These are phyloP conservation scores for Eucalyptus marginata DNA, from an alignment of 345 rosid genomes.

Conservation along the genomic window DNA sequence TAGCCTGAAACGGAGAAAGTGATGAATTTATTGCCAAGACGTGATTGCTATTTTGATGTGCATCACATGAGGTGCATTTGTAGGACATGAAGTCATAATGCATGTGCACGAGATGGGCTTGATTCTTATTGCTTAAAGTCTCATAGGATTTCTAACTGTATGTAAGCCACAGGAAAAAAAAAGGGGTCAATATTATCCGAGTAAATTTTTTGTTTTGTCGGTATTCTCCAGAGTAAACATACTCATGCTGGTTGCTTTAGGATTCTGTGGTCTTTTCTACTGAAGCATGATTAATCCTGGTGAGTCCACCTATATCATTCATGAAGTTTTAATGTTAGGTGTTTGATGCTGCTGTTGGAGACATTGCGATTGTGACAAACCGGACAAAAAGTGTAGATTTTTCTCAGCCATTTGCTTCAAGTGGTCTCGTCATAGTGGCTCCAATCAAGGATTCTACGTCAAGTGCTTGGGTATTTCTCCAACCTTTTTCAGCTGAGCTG, in stretches of 20 bases:
- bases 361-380: constrained; percentile 49
- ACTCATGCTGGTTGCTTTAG: not conserved
- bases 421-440: constrained; percentile 72
- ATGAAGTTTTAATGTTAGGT: constrained; percentile 23
- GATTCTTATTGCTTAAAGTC: not conserved
- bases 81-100: not conserved
- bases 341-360: constrained; percentile 64
- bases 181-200: not conserved
- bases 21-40: not conserved
- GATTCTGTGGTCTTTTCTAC: not conserved
- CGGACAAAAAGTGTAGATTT: constrained; percentile 55
- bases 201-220: not conserved
- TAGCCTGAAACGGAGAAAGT: not conserved
- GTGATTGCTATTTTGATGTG: not conserved
- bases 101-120: not conserved
- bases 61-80: not conserved
- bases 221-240: not conserved
- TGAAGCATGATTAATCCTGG: not conserved
- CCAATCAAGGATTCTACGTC: constrained; percentile 18
- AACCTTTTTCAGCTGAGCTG: constrained; percentile 51
- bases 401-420: constrained; percentile 56
- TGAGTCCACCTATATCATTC: not conserved
- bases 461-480: constrained; percentile 59
- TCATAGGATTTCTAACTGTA: not conserved
- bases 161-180: not conserved